phyloP scores from a whole-genome alignment of 2,329 filamentous ascomycete species.

The Laburnicola sp. region DNA sequence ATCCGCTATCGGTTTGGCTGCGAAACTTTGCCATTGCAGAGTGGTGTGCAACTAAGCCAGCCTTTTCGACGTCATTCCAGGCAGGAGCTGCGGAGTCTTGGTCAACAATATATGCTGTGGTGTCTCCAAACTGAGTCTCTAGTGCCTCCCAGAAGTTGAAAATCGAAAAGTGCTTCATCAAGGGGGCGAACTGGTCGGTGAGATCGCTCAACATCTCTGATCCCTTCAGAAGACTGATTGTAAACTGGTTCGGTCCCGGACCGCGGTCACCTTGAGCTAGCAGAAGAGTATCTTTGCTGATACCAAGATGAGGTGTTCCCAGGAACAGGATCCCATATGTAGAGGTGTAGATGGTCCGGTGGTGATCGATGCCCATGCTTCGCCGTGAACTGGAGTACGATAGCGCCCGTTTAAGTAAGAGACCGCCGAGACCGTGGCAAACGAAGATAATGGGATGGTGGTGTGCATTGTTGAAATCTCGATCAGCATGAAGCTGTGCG shows the following conservation, averaged over 20 bases:
- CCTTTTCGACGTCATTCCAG: constrained; percentile 27
- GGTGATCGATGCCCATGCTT: constrained; percentile 63
- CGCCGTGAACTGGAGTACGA: constrained; percentile 67
- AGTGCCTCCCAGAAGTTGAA: constrained; percentile 30
- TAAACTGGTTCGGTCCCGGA: constrained; percentile 20
- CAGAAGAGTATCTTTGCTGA: constrained; percentile 17
- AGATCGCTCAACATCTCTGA: constrained; percentile 26
- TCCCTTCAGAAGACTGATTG: constrained; percentile 18
- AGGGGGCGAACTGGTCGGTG: constrained; percentile 22
- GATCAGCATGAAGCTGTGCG: constrained; percentile 43
- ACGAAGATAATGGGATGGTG: constrained; percentile 75
- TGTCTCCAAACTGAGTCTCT: constrained; percentile 17
- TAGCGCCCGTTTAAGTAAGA: constrained; percentile 71
- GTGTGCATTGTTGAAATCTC: constrained; percentile 55
- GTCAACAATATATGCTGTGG: constrained; percentile 24
- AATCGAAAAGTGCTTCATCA: constrained; percentile 23
- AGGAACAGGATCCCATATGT: constrained; percentile 60
- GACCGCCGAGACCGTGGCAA: constrained; percentile 72
- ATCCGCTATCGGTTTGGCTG: constrained; percentile 16
- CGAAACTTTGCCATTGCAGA: constrained; percentile 32
- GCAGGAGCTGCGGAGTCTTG: constrained; percentile 29
- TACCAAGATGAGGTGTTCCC: constrained; percentile 22
- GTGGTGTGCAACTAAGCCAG: constrained; percentile 29
- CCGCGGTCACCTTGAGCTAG: constrained; percentile 3
- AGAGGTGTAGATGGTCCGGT: constrained; percentile 70